These are phyloP conservation scores for Magnolia kwangsiensis DNA, from an alignment of 164 flowering plant species.

Conservation along the genomic window DNA sequence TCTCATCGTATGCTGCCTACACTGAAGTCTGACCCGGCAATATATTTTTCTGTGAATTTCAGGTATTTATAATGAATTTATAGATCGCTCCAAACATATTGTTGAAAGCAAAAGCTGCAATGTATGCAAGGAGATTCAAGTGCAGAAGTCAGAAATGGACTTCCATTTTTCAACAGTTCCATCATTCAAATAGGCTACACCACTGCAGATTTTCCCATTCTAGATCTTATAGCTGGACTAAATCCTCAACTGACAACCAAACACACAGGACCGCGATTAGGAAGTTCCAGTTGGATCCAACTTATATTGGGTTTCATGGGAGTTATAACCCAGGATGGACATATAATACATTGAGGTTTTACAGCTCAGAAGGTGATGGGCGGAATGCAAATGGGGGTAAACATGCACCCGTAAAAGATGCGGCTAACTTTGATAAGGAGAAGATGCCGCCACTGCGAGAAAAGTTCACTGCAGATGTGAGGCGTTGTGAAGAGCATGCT, in stretches of 20 bases:
- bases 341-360: slow-evolving; percentile 33
- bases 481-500: slow-evolving; percentile 62
- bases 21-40: not conserved
- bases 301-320: slow-evolving; percentile 10
- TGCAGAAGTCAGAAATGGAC: slow-evolving; percentile 40
- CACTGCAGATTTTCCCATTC: slow-evolving; percentile 15
- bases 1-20: not conserved
- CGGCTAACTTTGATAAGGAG: slow-evolving; percentile 40
- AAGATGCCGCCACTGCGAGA: slow-evolving; percentile 31
- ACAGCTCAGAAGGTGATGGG: slow-evolving; percentile 88
- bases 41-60: slow-evolving; percentile 1
- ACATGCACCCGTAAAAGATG: slow-evolving; percentile 48
- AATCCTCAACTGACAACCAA: not conserved
- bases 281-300: slow-evolving; percentile 25
- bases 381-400: slow-evolving; percentile 73
- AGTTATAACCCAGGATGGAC: slow-evolving; percentile 22
- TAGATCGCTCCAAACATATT: not conserved
- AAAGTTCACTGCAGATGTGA: slow-evolving; percentile 27
- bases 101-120: slow-evolving; percentile 28
- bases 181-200: slow-evolving; percentile 27
- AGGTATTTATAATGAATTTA: not conserved
- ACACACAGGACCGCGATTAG: slow-evolving; percentile 20
- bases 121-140: slow-evolving; percentile 75
- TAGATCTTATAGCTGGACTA: slow-evolving; percentile 15
- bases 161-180: slow-evolving; percentile 29